phyloP scores from a whole-genome alignment of 495 filamentous ascomycete genomes.

The Staphylotrichum tortipilum region DNA sequence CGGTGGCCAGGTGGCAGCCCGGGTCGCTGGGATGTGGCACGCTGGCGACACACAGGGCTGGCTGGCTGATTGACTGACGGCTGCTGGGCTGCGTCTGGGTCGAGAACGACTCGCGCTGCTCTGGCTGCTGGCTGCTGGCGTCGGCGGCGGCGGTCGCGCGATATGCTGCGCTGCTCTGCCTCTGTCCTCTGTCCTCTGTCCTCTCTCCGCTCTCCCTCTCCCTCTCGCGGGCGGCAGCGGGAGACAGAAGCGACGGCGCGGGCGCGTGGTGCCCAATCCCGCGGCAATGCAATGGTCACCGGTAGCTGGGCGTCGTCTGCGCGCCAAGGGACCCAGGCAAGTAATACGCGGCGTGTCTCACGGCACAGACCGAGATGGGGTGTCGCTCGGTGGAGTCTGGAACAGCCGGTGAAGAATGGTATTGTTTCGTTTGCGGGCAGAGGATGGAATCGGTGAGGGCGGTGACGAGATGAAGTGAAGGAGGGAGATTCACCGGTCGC shows the following conservation, averaged over 20 bases:
- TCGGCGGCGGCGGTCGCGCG: too few relatives aligned
- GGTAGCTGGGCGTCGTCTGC: neutral
- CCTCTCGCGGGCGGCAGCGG: too few relatives aligned
- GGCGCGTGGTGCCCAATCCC: conserved; percentile 2
- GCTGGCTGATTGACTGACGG: neutral
- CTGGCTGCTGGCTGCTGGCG: too few relatives aligned
- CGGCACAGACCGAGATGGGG: conserved; percentile 14
- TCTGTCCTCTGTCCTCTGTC: too few relatives aligned
- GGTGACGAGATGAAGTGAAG: conserved; percentile 22
- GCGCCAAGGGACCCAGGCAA: neutral
- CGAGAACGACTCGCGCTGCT: neutral
- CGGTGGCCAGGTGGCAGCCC: too few relatives aligned
- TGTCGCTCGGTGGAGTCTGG: conserved; percentile 21
- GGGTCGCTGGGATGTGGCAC: neutral
- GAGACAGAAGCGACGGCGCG: too few relatives aligned
- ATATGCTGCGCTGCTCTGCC: too few relatives aligned
- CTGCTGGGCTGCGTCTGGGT: too few relatives aligned
- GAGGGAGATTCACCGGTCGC: conserved; percentile 28
- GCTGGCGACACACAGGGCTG: too few relatives aligned
- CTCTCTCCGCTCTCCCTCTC: too few relatives aligned
- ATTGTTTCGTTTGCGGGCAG: conserved; percentile 16
- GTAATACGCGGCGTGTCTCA: conserved; percentile 19
- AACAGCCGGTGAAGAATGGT: conserved; percentile 17
- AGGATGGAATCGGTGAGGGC: conserved; percentile 26
- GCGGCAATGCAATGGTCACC: too few relatives aligned